Base-by-base conservation (phyloP, 345 rosid species). In the Syzygium jambos region DNA sequence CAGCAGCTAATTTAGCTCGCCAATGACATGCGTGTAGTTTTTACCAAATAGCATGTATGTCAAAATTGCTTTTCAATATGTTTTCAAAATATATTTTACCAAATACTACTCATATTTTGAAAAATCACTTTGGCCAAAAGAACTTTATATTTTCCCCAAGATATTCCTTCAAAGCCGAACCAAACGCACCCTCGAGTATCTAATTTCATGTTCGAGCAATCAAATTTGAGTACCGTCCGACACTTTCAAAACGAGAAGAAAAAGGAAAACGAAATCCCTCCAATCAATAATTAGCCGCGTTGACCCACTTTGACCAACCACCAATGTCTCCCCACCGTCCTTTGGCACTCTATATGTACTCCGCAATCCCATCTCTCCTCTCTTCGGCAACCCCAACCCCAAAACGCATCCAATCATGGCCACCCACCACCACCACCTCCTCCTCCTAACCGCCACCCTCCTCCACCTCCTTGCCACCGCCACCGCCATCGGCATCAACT, bases 401-500 rank as follows among this genome's bases (percentile, higher is more conserved):
- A 34, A 19, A 73, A 9, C 49, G 16, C 25, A 63, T 15, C 34
- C 17, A 52, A 84, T 52, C 55, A 88, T 88, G 89, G 87, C 89
- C 85, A 30, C 27, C 77, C 85, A 41, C 43, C 84, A 84, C 43
- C 84, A 84, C 84, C 90, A 90, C 86, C 87, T 83, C 87, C 89
- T 91, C 93, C 84, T 93, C 89, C 65, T 90, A 84, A 53, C 87
- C 59, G 4, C 86, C 86, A 34, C 86, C 89, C 57, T 91, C 87
- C 89, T 93, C 91, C 83, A 86, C 90, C 90, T 91, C 88, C 89
- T 92, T 86, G 43, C 90, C 87, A 53, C 85, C 51, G 57, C 92
- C 84, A 63, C 86, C 15, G 91, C 95, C 90, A 89, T 96, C n/a
- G 99, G 99, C 1, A 92, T 96, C 13, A 96, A 96, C 94, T 96